Conservation (phyloP, 306 rosid species). For the Datisca glomerata region DNA sequence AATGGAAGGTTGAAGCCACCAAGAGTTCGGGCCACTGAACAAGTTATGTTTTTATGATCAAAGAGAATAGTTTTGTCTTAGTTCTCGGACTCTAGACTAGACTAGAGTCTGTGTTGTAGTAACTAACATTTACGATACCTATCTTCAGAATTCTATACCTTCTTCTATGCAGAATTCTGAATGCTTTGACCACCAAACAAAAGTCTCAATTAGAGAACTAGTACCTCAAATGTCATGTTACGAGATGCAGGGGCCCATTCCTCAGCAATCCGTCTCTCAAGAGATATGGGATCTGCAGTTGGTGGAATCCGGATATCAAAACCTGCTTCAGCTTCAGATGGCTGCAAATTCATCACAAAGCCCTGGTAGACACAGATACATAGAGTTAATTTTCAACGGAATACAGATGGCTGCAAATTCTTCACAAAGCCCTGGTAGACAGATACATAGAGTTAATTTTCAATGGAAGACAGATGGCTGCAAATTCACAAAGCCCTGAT, state of each 20-base stretch:
- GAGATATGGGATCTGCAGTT: conserved; percentile 22
- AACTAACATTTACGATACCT: too few species aligned
- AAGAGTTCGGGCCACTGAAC: too few species aligned
- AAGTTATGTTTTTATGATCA: too few species aligned
- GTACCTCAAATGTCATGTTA: conserved; percentile 77
- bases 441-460: too few species aligned
- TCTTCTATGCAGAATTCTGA: too few species aligned
- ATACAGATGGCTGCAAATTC: conserved; percentile 90
- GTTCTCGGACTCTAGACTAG: too few species aligned
- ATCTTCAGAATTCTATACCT: too few species aligned
- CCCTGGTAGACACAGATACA: too few species aligned
- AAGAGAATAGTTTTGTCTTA: too few species aligned
- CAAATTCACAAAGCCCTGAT: conserved; percentile 78
- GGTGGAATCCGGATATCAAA: conserved; percentile 89
- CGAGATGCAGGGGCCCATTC: conserved; percentile 71
- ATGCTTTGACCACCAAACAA: neutral
- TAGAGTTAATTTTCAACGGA: conserved; percentile 6
- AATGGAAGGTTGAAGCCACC: too few species aligned
- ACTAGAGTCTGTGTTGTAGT: too few species aligned
- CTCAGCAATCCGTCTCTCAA: conserved; percentile 53
- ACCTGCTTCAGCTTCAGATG: conserved; percentile 98
- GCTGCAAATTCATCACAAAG: conserved; percentile 96
- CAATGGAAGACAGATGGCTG: conserved; percentile 96
- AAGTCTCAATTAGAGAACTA: neutral
- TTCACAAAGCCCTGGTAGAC: conserved; percentile 82